Evolutionary conservation across 148 eudicot species (phyloP).

Genomic region (Rhododendron vialii): DNA sequence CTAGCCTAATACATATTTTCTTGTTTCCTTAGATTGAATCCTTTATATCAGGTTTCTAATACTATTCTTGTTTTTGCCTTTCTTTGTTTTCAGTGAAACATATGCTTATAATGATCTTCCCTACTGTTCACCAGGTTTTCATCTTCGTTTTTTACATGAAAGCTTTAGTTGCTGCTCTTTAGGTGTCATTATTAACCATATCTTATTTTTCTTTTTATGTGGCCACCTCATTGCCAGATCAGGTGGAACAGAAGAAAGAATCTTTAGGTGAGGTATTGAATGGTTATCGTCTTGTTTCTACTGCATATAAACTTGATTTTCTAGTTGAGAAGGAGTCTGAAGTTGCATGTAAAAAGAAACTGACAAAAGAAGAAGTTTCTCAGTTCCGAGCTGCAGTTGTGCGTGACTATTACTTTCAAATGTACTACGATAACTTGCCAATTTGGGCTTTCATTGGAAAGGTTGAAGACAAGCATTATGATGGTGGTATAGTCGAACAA

Average conservation of each 20-base stretch:
- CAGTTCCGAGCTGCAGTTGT: slow-evolving; percentile 19
- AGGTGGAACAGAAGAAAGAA: slow-evolving; percentile 22
- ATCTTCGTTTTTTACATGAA: background rate
- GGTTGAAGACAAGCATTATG: background rate
- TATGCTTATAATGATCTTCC: slow-evolving; percentile 22
- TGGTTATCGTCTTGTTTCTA: slow-evolving; percentile 21
- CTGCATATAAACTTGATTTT: slow-evolving; percentile 15
- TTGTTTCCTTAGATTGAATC: no score
- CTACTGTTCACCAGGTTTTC: slow-evolving; percentile 24
- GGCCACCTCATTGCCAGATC: slow-evolving; percentile 1
- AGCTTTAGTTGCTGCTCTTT: background rate
- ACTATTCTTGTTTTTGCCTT: background rate
- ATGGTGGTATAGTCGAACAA: background rate
- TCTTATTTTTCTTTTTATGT: background rate
- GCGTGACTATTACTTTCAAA: slow-evolving; percentile 15
- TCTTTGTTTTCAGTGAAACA: slow-evolving; percentile 20
- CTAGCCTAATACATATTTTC: background rate
- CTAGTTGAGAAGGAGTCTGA: slow-evolving; percentile 13
- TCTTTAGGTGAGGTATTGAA: slow-evolving; percentile 21
- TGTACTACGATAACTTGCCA: slow-evolving; percentile 27
- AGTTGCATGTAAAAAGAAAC: slow-evolving; percentile 21
- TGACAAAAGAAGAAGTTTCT: slow-evolving; percentile 24
- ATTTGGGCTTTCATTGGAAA: slow-evolving; percentile 11
- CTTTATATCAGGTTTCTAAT: background rate
- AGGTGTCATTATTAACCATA: background rate